phyloP scores from a whole-genome alignment of 2,329 filamentous ascomycete species.

The Colletotrichum nymphaeae region DNA sequence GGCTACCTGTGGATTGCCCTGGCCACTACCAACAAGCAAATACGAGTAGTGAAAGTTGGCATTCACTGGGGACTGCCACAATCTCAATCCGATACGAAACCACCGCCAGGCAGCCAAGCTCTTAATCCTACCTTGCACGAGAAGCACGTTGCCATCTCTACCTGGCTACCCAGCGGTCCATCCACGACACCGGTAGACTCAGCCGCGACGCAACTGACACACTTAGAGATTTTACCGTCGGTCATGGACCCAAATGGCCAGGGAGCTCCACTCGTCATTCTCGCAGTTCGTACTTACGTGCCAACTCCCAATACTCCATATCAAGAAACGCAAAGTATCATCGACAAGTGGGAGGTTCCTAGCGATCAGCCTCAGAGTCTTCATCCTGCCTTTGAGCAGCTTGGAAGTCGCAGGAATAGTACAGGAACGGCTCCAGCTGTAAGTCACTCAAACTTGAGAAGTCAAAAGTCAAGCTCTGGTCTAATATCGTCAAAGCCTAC shows the following conservation, averaged over 20 bases:
- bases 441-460: slow-evolving; percentile 30
- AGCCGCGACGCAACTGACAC: slow-evolving; percentile 74
- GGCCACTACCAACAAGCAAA: slow-evolving; percentile 76
- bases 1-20: slow-evolving; percentile 55
- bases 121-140: slow-evolving; percentile 66
- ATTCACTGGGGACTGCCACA: slow-evolving; percentile 79
- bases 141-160: slow-evolving; percentile 67
- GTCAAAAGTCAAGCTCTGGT: background rate
- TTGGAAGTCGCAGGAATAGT: slow-evolving; percentile 72
- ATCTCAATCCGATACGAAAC: slow-evolving; percentile 60
- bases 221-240: slow-evolving; percentile 78
- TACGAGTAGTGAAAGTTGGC: slow-evolving; percentile 78
- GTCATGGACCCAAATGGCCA: slow-evolving; percentile 70
- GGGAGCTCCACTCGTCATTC: slow-evolving; percentile 69
- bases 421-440: slow-evolving; percentile 37
- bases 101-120: slow-evolving; percentile 55
- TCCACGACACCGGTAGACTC: slow-evolving; percentile 57
- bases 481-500: slow-evolving; percentile 38
- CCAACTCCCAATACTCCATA: slow-evolving; percentile 66
- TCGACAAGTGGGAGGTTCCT: slow-evolving; percentile 87
- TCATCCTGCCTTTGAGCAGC: slow-evolving; percentile 82
- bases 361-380: slow-evolving; percentile 73
- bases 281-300: slow-evolving; percentile 78
- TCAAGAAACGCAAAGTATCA: slow-evolving; percentile 76
- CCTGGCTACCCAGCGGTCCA: slow-evolving; percentile 64